Percentiles rank a stretch among this genome's conserved stretches.
Evolutionary conservation across 495 filamentous ascomycete genomes (phyloP).

Genomic region (Penicillium egyptiacum): DNA sequence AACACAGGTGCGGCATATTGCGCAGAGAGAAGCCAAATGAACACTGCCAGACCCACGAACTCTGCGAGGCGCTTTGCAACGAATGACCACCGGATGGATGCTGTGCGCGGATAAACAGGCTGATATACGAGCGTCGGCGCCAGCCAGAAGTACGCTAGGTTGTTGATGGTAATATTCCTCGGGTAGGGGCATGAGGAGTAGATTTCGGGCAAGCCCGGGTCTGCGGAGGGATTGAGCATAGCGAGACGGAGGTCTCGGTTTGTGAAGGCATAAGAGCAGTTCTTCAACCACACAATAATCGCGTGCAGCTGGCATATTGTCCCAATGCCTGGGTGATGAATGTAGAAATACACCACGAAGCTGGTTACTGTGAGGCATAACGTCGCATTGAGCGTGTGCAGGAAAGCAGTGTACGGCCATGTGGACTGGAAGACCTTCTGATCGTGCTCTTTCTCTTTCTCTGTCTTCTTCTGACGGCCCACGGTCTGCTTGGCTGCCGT

Average conservation of each 20-base stretch:
- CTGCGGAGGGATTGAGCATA: constrained; percentile 63
- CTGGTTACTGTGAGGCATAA: constrained; percentile 79
- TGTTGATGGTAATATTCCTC: constrained; percentile 79
- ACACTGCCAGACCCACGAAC: constrained; percentile 68
- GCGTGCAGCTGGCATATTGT: constrained; percentile 88
- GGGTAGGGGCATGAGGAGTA: constrained; percentile 88
- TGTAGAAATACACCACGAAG: constrained; percentile 79
- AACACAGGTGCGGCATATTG: constrained; percentile 92
- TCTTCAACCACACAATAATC: constrained; percentile 94
- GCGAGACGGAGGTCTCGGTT: constrained; percentile 94
- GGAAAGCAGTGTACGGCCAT: constrained; percentile 74
- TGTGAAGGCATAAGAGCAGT: constrained; percentile 91
- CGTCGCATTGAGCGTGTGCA: constrained; percentile 80
- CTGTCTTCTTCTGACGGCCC: constrained; percentile 59
- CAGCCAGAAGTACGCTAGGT: constrained; percentile 94
- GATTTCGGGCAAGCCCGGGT: constrained; percentile 68
- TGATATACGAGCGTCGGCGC: constrained; percentile 96
- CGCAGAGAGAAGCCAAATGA: constrained; percentile 90
- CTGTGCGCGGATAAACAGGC: constrained; percentile 85
- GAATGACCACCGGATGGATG: constrained; percentile 78
- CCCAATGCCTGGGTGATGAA: constrained; percentile 91
- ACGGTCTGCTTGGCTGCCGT: constrained; percentile 67
- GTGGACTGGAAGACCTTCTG: constrained; percentile 60
- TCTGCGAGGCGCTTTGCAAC: constrained; percentile 80
- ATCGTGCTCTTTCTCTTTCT: constrained; percentile 52